Evolutionary conservation across 148 eudicot species (phyloP), one percentile per base, ranked within the genome.

Genomic region (Pouteria glomerata): DNA sequence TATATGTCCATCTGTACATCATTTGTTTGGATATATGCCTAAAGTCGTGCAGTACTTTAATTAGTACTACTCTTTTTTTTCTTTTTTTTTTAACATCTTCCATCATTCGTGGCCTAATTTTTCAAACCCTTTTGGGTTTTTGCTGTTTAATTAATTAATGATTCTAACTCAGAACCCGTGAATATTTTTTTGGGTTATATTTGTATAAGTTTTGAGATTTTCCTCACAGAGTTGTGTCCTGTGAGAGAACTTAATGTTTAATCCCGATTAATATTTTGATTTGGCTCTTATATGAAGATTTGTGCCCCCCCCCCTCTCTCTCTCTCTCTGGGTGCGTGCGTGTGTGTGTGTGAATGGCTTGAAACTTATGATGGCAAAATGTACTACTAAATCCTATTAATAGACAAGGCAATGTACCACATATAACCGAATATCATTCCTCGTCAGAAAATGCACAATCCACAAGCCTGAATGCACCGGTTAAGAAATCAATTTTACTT

Each of bases 161-260:
- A 26, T 24, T 64, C 41, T 63, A 57, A 66, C 68, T 66, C 44
- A 66, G 58, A 53, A 48, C 55, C 64, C 69, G 24, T 60, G 62
- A 73, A 73, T 26, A 13, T 73, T 24, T 64, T 71, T 41, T 47
- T 51, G 66, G 73, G 73, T 60, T 77, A 37, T 61, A 45, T 29
- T 53, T 73, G 77, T 61, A 73, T 13, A 78, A 34, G 45, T 4
- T 53, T 30, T 66, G 29, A 41, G 45, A 68, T 73, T 73, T 78
- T 78, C 73, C 73, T 78, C 64, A 68, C 58, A 24, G 82, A 37
- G 73, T 76, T 69, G 77, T 74, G 47, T 59, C 79, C 76, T 71
- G 53, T 35, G 47, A 24, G 62, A 73, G 76, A 73, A 39, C n/a
- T 73, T 73, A 15, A 63, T 65, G 44, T 42, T 53, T 58, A 6